Conservation (phyloP, 495 filamentous ascomycete genomes). For the Delitschia confertaspora region DNA sequence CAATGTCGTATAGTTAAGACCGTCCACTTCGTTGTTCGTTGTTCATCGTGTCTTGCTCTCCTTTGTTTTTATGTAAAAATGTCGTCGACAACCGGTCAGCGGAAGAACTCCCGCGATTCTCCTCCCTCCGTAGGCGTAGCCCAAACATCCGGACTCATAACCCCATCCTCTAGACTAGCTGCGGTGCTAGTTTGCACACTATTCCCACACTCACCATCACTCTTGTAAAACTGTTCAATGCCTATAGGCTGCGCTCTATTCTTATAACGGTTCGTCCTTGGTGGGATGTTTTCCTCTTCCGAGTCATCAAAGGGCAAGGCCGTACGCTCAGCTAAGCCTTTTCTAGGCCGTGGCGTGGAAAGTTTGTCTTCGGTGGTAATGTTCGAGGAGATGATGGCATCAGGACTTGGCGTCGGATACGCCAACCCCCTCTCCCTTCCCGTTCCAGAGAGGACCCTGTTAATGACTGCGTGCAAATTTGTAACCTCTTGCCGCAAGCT, state of each 20-base stretch:
- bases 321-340: not conserved
- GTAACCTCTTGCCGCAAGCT: conserved; percentile 17
- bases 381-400: conserved; percentile 13
- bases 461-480: conserved; percentile 15
- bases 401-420: conserved; percentile 23
- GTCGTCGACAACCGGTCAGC: not conserved
- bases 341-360: conserved; percentile 16
- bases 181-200: not conserved
- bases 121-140: conserved; percentile 27
- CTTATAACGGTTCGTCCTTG: not conserved
- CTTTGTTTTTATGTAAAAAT: no score
- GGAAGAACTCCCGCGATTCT: conserved; percentile 1
- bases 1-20: no score
- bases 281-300: not conserved
- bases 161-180: conserved; percentile 17
- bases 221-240: conserved; percentile 10
- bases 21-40: no score
- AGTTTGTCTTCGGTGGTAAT: conserved; percentile 19
- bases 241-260: conserved; percentile 13
- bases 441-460: conserved; percentile 5
- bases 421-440: not conserved
- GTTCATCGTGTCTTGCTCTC: no score
- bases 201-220: conserved; percentile 8
- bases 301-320: not conserved
- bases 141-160: conserved; percentile 24